Percentiles rank a stretch among this genome's conserved stretches.
These are phyloP conservation scores for Adansonia gregorii DNA, from an alignment of 441 rosid species.

Conservation along the genomic window DNA sequence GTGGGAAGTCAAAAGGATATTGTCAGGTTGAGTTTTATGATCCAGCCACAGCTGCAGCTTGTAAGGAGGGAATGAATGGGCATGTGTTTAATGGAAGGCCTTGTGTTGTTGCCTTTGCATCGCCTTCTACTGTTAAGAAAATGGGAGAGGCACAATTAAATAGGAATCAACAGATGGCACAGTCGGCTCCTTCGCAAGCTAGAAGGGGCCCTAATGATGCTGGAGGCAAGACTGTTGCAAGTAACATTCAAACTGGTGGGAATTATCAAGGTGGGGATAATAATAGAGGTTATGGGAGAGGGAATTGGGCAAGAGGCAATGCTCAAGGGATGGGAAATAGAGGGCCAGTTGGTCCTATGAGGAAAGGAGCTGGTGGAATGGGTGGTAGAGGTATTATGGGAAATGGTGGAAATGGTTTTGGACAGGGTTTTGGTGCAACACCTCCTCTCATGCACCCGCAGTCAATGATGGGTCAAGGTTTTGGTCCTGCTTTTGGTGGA, in stretches of 20 bases:
- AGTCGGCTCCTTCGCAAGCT: slow-evolving; percentile 42
- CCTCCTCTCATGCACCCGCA: slow-evolving; percentile 78
- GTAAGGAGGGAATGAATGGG: slow-evolving; percentile 87
- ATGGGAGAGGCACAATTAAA: slow-evolving; percentile 83
- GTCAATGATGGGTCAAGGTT: slow-evolving; percentile 79
- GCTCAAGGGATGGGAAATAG: slow-evolving; percentile 71
- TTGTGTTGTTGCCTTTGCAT: slow-evolving; percentile 80
- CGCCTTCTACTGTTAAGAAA: slow-evolving; percentile 65
- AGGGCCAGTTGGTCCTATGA: slow-evolving; percentile 79
- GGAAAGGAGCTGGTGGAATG: slow-evolving; percentile 68
- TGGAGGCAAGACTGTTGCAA: slow-evolving; percentile 46
- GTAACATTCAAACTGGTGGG: slow-evolving; percentile 54
- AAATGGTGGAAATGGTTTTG: slow-evolving; percentile 77
- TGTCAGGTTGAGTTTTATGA: slow-evolving; percentile 92
- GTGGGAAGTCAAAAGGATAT: slow-evolving; percentile 90
- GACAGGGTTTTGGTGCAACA: slow-evolving; percentile 61
- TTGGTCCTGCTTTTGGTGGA: slow-evolving; percentile 79
- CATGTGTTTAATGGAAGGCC: slow-evolving; percentile 70
- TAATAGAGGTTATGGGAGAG: slow-evolving; percentile 67
- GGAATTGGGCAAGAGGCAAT: slow-evolving; percentile 85
- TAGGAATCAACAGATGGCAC: slow-evolving; percentile 62
- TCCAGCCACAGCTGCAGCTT: slow-evolving; percentile 63
- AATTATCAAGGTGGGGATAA: slow-evolving; percentile 77
- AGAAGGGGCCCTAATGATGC: slow-evolving; percentile 63
- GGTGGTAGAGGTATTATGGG: slow-evolving; percentile 82